Conservation (phyloP, 2,329 filamentous ascomycete species). For the Trichoderma aggressivum region DNA sequence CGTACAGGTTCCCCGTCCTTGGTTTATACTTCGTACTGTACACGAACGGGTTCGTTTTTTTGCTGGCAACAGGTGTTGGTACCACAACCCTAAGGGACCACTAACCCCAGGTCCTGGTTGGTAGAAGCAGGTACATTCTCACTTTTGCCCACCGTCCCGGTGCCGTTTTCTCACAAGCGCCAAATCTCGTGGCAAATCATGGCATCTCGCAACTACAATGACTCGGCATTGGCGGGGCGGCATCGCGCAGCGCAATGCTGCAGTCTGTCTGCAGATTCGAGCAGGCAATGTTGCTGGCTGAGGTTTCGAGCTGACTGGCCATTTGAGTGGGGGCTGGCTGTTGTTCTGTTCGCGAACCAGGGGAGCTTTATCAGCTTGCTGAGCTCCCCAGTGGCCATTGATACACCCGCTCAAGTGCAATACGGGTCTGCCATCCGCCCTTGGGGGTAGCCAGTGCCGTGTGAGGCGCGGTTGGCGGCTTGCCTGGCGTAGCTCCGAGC, state of each 20-base stretch:
- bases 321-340: background rate
- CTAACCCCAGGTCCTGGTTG: background rate
- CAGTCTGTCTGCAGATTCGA: slow-evolving; percentile 1
- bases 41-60: background rate
- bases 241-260: slow-evolving; percentile 10
- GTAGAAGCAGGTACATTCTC: slow-evolving; percentile 4
- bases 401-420: background rate
- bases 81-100: background rate
- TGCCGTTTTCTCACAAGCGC: slow-evolving; percentile 7
- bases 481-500: background rate
- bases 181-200: slow-evolving; percentile 19
- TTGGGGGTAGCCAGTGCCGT: background rate
- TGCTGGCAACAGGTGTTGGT: background rate
- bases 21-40: background rate
- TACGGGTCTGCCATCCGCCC: background rate
- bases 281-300: slow-evolving; percentile 4
- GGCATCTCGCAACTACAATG: slow-evolving; percentile 11
- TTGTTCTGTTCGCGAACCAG: background rate
- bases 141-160: background rate
- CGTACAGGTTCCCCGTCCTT: background rate
- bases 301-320: slow-evolving; percentile 6
- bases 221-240: slow-evolving; percentile 19
- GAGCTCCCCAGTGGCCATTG: slow-evolving; percentile 6
- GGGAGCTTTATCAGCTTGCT: slow-evolving; percentile 17
- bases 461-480: background rate